Evolutionary conservation across 2,329 filamentous ascomycete species (phyloP).

Genomic region (Fusarium nematophilum): DNA sequence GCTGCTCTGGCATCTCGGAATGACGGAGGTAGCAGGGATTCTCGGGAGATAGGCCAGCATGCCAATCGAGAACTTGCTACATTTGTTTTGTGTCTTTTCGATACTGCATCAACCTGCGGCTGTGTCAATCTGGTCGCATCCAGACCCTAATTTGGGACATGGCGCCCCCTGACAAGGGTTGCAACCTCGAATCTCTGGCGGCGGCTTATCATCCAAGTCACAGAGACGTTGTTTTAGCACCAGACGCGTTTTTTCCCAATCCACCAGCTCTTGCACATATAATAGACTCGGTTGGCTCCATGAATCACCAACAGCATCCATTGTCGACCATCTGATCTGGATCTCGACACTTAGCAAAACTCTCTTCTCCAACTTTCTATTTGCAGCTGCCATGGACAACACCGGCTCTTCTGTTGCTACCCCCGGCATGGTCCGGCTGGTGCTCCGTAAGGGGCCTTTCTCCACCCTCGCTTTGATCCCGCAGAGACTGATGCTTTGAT

Average conservation of each 20-base stretch:
- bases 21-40: not conserved
- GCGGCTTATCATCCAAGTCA: too few species aligned
- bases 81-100: not conserved
- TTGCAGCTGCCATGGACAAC: constrained; percentile 26
- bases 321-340: not conserved
- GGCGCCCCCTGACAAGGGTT: not conserved
- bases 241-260: too few species aligned
- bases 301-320: too few species aligned
- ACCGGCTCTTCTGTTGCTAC: constrained; percentile 4
- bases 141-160: not conserved
- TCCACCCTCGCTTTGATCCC: not conserved
- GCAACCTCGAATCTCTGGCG: not conserved
- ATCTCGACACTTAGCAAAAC: not conserved
- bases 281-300: too few species aligned
- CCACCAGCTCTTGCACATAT: too few species aligned
- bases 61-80: constrained; percentile 6
- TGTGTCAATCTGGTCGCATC: not conserved
- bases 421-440: constrained; percentile 33
- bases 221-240: too few species aligned
- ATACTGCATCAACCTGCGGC: not conserved
- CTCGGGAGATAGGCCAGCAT: not conserved
- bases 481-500: not conserved
- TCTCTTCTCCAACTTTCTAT: too few species aligned
- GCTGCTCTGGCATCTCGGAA: not conserved
- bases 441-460: constrained; percentile 22